Evolutionary conservation across 345 rosid genomes (phyloP).

Genomic region (Erodium maritimum): DNA sequence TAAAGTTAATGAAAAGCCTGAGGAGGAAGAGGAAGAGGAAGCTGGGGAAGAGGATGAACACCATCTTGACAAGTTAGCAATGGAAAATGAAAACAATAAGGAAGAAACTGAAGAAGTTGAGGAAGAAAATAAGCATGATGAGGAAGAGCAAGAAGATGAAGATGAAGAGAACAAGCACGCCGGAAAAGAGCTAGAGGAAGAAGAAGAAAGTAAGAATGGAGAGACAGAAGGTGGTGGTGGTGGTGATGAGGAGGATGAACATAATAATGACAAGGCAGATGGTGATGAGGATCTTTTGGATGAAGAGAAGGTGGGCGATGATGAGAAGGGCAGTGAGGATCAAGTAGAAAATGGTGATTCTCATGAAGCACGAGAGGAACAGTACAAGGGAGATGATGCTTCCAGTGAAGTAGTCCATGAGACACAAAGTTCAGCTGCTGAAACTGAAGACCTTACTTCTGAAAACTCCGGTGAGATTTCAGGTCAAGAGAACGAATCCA

Average conservation of each 20-base stretch:
- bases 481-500: constrained; percentile 13
- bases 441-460: constrained; percentile 23
- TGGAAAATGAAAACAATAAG: constrained; percentile 18
- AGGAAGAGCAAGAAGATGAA: constrained; percentile 11
- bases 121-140: constrained; percentile 23
- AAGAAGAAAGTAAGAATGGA: constrained; percentile 17
- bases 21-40: constrained; percentile 27
- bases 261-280: constrained; percentile 18
- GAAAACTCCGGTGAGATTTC: constrained; percentile 23
- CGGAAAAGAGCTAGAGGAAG: constrained; percentile 11
- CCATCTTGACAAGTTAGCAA: constrained; percentile 19
- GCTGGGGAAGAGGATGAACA: constrained; percentile 19
- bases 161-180: constrained; percentile 19
- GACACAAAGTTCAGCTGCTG: constrained; percentile 23
- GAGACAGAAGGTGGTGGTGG: constrained; percentile 12
- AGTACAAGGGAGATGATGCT: constrained; percentile 87
- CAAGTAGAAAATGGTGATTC: constrained; percentile 26
- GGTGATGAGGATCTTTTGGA: constrained; percentile 39
- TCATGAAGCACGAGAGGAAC: constrained; percentile 77
- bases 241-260: constrained; percentile 22
- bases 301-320: constrained; percentile 33
- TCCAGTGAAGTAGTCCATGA: constrained; percentile 94
- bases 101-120: constrained; percentile 25
- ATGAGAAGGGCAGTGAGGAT: constrained; percentile 30
- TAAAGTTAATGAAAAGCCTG: constrained; percentile 18